Percentiles rank a stretch among this genome's conserved stretches.
Conservation (phyloP, 148 eudicot species). For the Simmondsia chinensis region DNA sequence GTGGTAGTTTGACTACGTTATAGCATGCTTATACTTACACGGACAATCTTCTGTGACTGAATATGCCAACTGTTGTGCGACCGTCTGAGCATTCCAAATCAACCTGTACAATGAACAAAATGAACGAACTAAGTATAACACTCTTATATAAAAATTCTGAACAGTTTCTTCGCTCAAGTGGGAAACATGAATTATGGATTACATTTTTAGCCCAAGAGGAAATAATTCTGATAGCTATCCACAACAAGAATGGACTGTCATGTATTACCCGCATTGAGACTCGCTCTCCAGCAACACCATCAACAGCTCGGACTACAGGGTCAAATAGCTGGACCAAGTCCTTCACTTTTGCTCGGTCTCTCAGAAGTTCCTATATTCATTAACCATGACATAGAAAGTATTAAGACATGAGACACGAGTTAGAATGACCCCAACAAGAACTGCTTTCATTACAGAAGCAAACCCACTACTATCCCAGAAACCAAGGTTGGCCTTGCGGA, state of each 20-base stretch:
- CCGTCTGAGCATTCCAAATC: conserved; percentile 91
- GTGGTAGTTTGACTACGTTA: too few relatives aligned
- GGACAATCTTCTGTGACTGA: conserved; percentile 67
- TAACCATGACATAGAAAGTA: too few relatives aligned
- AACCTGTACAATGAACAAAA: conserved; percentile 39
- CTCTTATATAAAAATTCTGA: too few relatives aligned
- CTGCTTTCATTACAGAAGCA: too few relatives aligned
- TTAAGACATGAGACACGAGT: too few relatives aligned
- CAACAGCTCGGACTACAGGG: conserved; percentile 74
- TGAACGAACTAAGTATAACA: not conserved
- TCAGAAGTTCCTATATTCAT: conserved; percentile 73
- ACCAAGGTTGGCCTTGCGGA: too few relatives aligned
- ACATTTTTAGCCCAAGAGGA: not conserved
- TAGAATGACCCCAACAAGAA: too few relatives aligned
- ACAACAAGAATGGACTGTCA: not conserved
- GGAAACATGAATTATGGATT: not conserved
- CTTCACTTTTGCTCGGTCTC: conserved; percentile 74
- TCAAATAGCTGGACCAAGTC: conserved; percentile 73
- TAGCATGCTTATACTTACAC: conserved; percentile 56
- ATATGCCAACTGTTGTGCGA: conserved; percentile 60
- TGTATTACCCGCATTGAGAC: conserved; percentile 89
- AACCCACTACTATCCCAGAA: too few relatives aligned
- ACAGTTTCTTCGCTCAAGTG: too few relatives aligned
- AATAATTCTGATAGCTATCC: not conserved
- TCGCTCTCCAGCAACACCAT: conserved; percentile 74